A percentile compares a stretch with the other conserved stretches of the same genome.
Evolutionary conservation across 305 asterid species (phyloP).

Genomic region (Solanum hybrid): DNA sequence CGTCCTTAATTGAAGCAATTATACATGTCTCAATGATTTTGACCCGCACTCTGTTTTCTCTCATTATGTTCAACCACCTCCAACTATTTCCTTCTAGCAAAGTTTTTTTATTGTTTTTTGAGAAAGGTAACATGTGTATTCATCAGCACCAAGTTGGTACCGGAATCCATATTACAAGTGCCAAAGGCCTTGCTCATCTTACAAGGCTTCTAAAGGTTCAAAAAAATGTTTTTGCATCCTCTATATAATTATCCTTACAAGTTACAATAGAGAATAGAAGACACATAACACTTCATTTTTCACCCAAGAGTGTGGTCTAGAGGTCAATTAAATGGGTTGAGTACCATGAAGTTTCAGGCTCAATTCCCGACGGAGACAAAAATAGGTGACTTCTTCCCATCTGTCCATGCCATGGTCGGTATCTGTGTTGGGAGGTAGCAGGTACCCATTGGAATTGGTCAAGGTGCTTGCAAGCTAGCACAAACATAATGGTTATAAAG

Average conservation of each 20-base stretch:
- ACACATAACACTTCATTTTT: neutral
- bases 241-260: neutral
- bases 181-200: neutral
- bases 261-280: neutral
- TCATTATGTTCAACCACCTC: neutral
- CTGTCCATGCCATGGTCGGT: neutral
- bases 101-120: neutral
- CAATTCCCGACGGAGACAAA: neutral
- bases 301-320: neutral
- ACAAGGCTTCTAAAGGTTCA: neutral
- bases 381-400: neutral
- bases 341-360: neutral
- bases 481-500: neutral
- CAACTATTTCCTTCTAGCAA: neutral
- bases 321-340: neutral
- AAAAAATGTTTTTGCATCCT: neutral
- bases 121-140: neutral
- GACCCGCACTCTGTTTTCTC: neutral
- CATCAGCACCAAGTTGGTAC: neutral
- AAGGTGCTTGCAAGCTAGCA: neutral
- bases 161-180: neutral
- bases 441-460: neutral
- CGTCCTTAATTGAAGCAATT: neutral
- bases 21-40: neutral
- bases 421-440: neutral